Evolutionary conservation across 371 early-diverging fungal species (phyloP), one percentile per base, ranked within the genome.

Genomic region (Parasitella parasitica): DNA sequence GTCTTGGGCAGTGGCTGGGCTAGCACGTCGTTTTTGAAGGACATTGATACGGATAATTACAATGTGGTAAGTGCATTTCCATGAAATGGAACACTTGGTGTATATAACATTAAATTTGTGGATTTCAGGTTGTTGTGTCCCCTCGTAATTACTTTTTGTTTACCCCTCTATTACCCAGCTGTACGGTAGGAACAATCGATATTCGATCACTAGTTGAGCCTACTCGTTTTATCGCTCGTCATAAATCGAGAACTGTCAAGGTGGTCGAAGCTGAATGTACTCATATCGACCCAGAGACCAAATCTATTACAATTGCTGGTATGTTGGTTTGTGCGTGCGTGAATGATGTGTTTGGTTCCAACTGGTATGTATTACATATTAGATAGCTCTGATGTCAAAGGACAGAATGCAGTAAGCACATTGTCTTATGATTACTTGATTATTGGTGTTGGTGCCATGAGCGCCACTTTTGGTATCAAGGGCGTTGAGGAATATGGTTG

Each of bases 101-200:
- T n/a, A n/a, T n/a, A n/a, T n/a, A n/a, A n/a, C n/a, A n/a, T n/a
- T n/a, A n/a, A n/a, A n/a, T n/a, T n/a, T n/a, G n/a, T n/a, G n/a
- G n/a, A 38, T 26, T 51, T 16, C 36, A 86, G 84, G 63, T 90
- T 4, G 86, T 93, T 7, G 88, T 96, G 0, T 91, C 91, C 24
- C 94, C 94, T 15, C 85, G 92, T 58, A 95, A 94, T 76, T 97
- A 94, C 80, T 97, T 97, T 71, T 76, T 94, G 69, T 96, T 95
- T 78, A 95, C 97, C 5, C 97, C 97, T 18, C 71, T 96, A 52
- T 78, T 96, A 43, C 95, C 96, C 37, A 87, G 86, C 63, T 88
- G 88, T 68, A 92, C 94, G 0, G 91, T 92, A 1, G 95, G 94
- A 37, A 93, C 94, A 0, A 84, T 94, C 26, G 94, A 94, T 70